Conservation (phyloP, 352 stramenopile genomes). For the Pythium folliculosum region DNA sequence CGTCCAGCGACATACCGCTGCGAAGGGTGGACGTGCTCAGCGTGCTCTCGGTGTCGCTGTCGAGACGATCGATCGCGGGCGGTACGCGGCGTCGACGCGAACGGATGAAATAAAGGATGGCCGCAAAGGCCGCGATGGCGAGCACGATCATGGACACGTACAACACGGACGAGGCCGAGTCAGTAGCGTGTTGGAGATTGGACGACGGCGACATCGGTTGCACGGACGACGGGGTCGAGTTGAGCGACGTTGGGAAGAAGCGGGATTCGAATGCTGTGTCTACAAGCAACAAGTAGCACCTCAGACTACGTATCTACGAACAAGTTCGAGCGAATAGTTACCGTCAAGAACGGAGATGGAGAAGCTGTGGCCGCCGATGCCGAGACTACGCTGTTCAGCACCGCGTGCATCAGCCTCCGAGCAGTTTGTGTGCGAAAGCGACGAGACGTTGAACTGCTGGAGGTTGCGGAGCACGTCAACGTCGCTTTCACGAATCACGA, state of each 20-base stretch:
- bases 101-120: not conserved
- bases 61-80: not conserved
- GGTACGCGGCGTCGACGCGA: not conserved
- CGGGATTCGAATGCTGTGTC: not conserved
- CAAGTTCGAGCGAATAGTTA: not conserved
- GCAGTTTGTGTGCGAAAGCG: constrained; percentile 9
- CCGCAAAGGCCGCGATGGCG: not conserved
- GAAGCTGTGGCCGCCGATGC: not conserved
- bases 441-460: constrained; percentile 10
- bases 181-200: not conserved
- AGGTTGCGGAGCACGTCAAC: not conserved
- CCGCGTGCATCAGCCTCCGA: not conserved
- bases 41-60: not conserved
- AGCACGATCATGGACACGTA: not conserved
- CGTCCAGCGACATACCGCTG: constrained; percentile 33
- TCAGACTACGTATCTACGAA: too few species aligned
- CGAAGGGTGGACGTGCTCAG: not conserved
- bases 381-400: not conserved
- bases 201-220: not conserved
- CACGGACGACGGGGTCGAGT: too few species aligned
- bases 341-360: not conserved
- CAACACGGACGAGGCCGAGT: not conserved
- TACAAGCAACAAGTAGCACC: not conserved
- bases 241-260: not conserved
- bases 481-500: constrained; percentile 14